Evolutionary conservation across 1,284 basidiomycete species (phyloP).

Genomic region (Cutaneotrichosporon sp.): DNA sequence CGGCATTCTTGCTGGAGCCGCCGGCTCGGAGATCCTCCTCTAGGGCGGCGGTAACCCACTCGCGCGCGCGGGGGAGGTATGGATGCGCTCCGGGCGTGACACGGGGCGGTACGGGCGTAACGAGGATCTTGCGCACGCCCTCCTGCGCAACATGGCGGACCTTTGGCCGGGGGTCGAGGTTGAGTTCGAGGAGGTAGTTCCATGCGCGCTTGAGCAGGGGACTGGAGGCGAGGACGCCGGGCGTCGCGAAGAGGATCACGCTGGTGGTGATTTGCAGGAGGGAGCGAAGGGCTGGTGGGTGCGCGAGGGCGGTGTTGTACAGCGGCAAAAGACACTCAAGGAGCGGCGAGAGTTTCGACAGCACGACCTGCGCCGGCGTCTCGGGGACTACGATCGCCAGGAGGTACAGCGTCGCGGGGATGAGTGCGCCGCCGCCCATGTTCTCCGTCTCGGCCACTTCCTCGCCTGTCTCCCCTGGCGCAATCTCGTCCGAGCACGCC

Average conservation of each 20-base stretch:
- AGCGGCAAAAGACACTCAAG: constrained; percentile 71
- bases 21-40: constrained; percentile 59
- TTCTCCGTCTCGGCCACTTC: constrained; percentile 43
- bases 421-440: constrained; percentile 64
- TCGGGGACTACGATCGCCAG: constrained; percentile 68
- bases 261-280: constrained; percentile 58
- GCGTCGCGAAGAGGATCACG: constrained; percentile 65
- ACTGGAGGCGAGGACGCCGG: constrained; percentile 59
- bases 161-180: constrained; percentile 84
- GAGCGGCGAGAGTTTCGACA: constrained; percentile 39
- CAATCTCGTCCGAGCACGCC: constrained; percentile 40
- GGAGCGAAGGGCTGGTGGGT: constrained; percentile 45
- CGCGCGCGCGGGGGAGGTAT: constrained; percentile 68
- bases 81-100: constrained; percentile 62
- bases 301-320: constrained; percentile 52
- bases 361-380: constrained; percentile 54
- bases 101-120: constrained; percentile 68
- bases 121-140: constrained; percentile 68
- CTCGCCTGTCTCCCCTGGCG: constrained; percentile 30
- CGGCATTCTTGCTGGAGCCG: constrained; percentile 53
- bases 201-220: constrained; percentile 61
- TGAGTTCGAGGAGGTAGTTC: constrained; percentile 73
- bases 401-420: constrained; percentile 86
- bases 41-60: constrained; percentile 70
- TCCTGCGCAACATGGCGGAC: constrained; percentile 88